phyloP scores from a whole-genome alignment of 306 rosid genomes.

The Acmispon strigosus region DNA sequence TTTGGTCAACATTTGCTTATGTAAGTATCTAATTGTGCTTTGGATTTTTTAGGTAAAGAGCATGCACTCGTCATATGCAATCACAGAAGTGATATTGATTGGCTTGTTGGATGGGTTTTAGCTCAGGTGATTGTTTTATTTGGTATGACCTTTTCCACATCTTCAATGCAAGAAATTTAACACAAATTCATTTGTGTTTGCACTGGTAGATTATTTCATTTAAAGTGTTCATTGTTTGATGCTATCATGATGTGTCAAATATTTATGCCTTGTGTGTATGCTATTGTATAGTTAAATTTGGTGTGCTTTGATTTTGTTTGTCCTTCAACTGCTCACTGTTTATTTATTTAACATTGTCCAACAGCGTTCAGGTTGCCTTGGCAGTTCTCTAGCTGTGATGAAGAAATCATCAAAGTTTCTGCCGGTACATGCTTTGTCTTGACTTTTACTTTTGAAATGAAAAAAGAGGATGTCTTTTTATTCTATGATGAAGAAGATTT shows the following conservation, averaged over 20 bases:
- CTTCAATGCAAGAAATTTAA: constrained; percentile 17
- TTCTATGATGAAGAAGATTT: not conserved
- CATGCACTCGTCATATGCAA: constrained; percentile 82
- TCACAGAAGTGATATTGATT: constrained; percentile 94
- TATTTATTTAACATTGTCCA: constrained; percentile 12
- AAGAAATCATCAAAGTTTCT: constrained; percentile 85
- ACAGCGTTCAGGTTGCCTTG: constrained; percentile 97
- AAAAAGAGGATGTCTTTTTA: not conserved
- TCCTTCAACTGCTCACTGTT: constrained; percentile 21
- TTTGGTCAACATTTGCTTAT: not conserved
- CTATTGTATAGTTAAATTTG: not conserved
- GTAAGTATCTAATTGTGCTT: constrained; percentile 16
- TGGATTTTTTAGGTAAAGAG: constrained; percentile 66
- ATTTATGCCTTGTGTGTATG: not conserved
- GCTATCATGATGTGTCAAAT: not conserved
- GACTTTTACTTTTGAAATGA: constrained; percentile 2
- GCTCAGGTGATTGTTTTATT: constrained; percentile 74
- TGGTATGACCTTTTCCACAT: constrained; percentile 21
- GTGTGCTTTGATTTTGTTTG: not conserved
- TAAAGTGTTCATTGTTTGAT: not conserved
- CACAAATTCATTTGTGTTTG: not conserved
- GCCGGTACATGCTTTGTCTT: constrained; percentile 58
- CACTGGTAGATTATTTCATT: constrained; percentile 13
- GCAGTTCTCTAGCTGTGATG: constrained; percentile 91
- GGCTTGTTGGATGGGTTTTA: constrained; percentile 97